Base-by-base conservation (phyloP, 345 rosid species). In the Citrus sp. region DNA sequence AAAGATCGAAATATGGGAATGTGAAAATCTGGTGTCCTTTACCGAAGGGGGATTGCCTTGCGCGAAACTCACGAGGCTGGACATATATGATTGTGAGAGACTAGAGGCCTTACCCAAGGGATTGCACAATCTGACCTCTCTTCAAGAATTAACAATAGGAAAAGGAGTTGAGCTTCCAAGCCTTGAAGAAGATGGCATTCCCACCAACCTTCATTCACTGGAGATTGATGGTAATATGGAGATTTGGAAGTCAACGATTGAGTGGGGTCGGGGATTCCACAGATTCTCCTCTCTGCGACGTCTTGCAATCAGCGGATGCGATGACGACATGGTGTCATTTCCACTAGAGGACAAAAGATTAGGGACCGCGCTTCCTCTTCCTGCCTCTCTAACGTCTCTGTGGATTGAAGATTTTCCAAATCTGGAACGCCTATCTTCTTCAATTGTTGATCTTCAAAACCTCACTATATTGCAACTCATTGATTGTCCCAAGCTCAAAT, bases 21-120 rank as follows among this genome's bases (percentile, higher is more conserved):
- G 46, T 40, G 12, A 0, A 9, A 40, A 40, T 40, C 12, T 40
- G 1, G 46, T 0, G 46, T 40, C 46, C 10, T 40, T 40, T 40
- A 0, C 46, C 12, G 3, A 40, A 40, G 49, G 14, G 49, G 49
- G 14, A 42, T 42, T 42, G 14, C 49, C 13, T 42, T 10, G 49
- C 0, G 49, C 49, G 49, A 42, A 42, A 42, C 49, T 42, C 3
- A 40, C 0, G 2, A 10, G 2, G 49, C 49, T 10, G 0, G 3
- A 0, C 0, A 9, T 40, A 0, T 0, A 0, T 10, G 4, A 0
- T 0, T 42, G 49, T 10, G 0, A 2, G 49, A 42, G 14, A 42
- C 49, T 42, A 10, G 49, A 42, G 49, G 49, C 49, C 14, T 42
- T 10, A 42, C 49, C 49, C 49, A 42, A 42, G 49, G 49, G 49